phyloP scores from a whole-genome alignment of 345 rosid species.

The Nephelium lappaceum region DNA sequence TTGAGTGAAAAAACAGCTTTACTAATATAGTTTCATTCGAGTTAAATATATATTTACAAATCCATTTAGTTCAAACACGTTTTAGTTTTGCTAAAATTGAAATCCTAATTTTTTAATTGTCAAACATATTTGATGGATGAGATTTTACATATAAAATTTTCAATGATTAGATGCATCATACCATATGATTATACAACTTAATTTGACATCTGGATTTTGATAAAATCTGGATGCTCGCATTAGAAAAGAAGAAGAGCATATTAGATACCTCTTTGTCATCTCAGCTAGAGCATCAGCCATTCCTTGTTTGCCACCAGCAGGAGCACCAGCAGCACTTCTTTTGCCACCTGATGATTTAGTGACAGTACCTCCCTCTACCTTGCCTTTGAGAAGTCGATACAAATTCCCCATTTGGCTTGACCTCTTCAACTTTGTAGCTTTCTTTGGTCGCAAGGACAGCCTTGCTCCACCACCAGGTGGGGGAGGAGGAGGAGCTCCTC shows the following conservation, averaged over 20 bases:
- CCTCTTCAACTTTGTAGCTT: slow-evolving; percentile 80
- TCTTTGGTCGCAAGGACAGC: slow-evolving; percentile 62
- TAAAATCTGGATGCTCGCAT: too few species aligned
- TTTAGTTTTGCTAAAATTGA: too few species aligned
- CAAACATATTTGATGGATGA: too few species aligned
- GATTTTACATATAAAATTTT: too few species aligned
- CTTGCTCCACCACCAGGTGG: slow-evolving; percentile 60
- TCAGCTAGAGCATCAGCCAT: slow-evolving; percentile 99
- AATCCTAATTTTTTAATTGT: too few species aligned
- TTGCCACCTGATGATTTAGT: slow-evolving; percentile 40
- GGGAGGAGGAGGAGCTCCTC: slow-evolving; percentile 61
- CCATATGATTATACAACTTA: not conserved
- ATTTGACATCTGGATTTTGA: not conserved
- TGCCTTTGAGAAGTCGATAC: slow-evolving; percentile 72
- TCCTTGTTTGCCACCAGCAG: slow-evolving; percentile 72
- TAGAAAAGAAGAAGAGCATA: not conserved
- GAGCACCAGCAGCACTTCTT: slow-evolving; percentile 32
- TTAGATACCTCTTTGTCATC: slow-evolving; percentile 70
- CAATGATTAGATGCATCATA: not conserved
- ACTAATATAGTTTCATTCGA: too few species aligned
- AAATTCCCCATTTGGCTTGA: slow-evolving; percentile 75
- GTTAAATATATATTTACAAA: too few species aligned
- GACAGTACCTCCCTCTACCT: slow-evolving; percentile 67
- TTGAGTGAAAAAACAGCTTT: too few species aligned
- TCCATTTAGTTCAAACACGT: too few species aligned